phyloP scores from a whole-genome alignment of 148 eudicot genomes.

The Mesembryanthemum crystallinum region DNA sequence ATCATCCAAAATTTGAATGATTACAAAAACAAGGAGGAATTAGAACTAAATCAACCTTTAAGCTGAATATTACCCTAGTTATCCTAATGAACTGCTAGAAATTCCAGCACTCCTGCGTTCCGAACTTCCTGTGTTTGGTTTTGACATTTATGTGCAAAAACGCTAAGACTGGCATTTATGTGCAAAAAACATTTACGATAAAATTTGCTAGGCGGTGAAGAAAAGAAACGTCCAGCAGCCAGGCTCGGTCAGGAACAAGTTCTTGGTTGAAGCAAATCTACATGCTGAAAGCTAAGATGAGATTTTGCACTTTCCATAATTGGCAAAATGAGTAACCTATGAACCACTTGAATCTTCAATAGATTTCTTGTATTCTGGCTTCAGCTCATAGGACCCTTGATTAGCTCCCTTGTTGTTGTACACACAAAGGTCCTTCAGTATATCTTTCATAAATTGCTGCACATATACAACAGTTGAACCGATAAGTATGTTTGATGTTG shows the following conservation, averaged over 20 bases:
- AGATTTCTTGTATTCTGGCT: conserved; percentile 63
- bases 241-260: conserved; percentile 8
- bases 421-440: conserved; percentile 60
- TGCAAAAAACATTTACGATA: conserved; percentile 1
- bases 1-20: conserved; percentile 3
- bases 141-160: neutral
- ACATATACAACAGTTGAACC: conserved; percentile 9
- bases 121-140: neutral
- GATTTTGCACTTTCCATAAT: no score
- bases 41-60: neutral
- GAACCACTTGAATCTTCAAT: conserved; percentile 29
- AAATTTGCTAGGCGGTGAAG: neutral
- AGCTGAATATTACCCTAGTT: neutral
- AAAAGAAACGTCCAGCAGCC: neutral
- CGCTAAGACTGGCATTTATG: neutral
- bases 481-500: neutral
- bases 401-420: conserved; percentile 67
- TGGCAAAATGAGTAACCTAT: neutral
- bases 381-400: conserved; percentile 64
- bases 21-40: neutral
- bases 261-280: conserved; percentile 7
- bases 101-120: neutral
- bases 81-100: neutral
- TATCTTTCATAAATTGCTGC: conserved; percentile 73
- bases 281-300: conserved; percentile 4